Evolutionary conservation across 2,329 filamentous ascomycete genomes (phyloP).

Genomic region (Pseudomassariella vexata): DNA sequence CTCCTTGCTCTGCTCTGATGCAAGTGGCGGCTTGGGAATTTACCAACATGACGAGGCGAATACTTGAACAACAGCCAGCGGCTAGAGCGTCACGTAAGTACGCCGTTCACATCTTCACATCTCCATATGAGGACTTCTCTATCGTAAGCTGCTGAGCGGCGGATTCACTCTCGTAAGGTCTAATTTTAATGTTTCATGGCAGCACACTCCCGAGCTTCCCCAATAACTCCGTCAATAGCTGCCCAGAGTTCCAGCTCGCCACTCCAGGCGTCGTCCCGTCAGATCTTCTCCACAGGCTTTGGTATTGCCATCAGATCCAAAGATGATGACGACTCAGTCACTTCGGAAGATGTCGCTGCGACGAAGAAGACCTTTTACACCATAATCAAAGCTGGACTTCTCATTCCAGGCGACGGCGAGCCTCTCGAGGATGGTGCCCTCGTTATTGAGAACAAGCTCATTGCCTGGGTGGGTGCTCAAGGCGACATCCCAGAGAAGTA

Average conservation of each 20-base stretch:
- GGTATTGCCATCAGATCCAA: constrained; percentile 19
- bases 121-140: too few relatives aligned
- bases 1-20: too few relatives aligned
- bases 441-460: constrained; percentile 28
- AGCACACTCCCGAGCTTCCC: constrained; percentile 4
- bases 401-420: constrained; percentile 32
- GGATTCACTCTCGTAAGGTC: too few relatives aligned
- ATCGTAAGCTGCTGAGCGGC: too few relatives aligned
- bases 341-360: not conserved
- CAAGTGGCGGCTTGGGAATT: too few relatives aligned
- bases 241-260: not conserved
- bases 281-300: constrained; percentile 22
- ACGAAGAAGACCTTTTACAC: constrained; percentile 23
- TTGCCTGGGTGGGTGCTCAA: constrained; percentile 30
- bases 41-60: constrained; percentile 17
- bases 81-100: not conserved
- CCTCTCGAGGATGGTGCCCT: constrained; percentile 26
- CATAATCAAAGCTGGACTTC: constrained; percentile 25
- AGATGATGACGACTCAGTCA: constrained; percentile 4
- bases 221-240: not conserved
- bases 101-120: not conserved
- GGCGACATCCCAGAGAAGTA: constrained; percentile 22
- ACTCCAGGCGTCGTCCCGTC: not conserved
- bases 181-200: too few relatives aligned
- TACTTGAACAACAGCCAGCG: constrained; percentile 4